Conservation (phyloP, 2,329 filamentous ascomycete species). For the Colletotrichum sp. region DNA sequence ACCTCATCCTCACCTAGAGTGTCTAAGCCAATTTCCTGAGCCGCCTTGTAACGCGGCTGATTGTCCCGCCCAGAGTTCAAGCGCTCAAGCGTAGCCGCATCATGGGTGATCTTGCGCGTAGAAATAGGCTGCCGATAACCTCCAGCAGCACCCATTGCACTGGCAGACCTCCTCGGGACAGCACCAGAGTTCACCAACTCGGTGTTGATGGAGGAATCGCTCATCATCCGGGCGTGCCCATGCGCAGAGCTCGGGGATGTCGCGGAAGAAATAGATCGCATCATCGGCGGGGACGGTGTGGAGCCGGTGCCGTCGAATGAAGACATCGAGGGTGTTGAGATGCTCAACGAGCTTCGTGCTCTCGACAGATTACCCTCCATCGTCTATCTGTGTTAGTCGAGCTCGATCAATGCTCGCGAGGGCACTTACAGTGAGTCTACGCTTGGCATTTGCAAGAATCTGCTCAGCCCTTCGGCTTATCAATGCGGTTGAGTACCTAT, state of each 20-base stretch:
- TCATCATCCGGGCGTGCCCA: conserved; percentile 65
- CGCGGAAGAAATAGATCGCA: conserved; percentile 34
- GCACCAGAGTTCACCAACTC: conserved; percentile 2
- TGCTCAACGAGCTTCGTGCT: conserved; percentile 71
- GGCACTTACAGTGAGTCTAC: conserved; percentile 76
- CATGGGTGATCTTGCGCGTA: conserved; percentile 48
- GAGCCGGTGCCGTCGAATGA: conserved; percentile 51
- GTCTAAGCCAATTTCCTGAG: conserved; percentile 52
- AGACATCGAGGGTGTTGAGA: conserved; percentile 38
- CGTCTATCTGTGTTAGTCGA: conserved; percentile 58
- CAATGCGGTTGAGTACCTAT: conserved; percentile 73
- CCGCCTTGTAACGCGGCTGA: conserved; percentile 39
- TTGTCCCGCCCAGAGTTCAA: conserved; percentile 40
- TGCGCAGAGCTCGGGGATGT: conserved; percentile 33
- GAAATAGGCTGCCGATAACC: conserved; percentile 59
- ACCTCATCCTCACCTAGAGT: conserved; percentile 60
- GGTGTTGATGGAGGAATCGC: conserved; percentile 50
- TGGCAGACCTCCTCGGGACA: conserved; percentile 64
- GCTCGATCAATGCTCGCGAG: not conserved
- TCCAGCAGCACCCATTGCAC: conserved; percentile 64
- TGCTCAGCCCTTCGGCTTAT: conserved; percentile 85
- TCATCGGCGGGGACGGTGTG: conserved; percentile 56
- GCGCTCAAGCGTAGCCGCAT: conserved; percentile 45
- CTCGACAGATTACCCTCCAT: conserved; percentile 92
- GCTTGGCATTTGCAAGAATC: conserved; percentile 92